phyloP scores from a whole-genome alignment of 176 grass and related monocot species.

The Rhynchospora pubera region DNA sequence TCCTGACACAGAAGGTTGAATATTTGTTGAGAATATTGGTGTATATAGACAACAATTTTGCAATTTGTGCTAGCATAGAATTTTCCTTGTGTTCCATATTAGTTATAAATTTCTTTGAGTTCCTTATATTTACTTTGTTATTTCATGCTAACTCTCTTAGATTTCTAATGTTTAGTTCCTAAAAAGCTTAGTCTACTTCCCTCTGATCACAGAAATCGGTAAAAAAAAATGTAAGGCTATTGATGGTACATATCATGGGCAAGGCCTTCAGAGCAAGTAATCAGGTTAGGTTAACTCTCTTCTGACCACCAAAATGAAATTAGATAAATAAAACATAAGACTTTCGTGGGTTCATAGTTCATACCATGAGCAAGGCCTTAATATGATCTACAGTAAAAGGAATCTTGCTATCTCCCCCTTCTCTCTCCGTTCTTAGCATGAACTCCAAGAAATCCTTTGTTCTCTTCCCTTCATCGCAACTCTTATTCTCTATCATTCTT shows the following conservation, averaged over 20 bases:
- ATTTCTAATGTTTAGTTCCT: not conserved
- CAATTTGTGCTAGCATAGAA: not conserved
- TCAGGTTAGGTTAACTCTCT: not conserved
- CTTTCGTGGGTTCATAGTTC: not conserved
- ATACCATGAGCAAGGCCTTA: conserved; percentile 36
- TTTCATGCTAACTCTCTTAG: not conserved
- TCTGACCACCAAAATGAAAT: conserved; percentile 15
- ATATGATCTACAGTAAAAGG: conserved; percentile 35
- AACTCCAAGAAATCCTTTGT: conserved; percentile 24
- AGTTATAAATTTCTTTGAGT: not conserved
- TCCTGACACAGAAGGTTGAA: conserved; percentile 21
- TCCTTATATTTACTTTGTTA: not conserved
- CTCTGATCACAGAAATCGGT: not conserved
- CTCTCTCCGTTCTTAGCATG: conserved; percentile 37
- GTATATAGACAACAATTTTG: not conserved
- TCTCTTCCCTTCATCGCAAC: not conserved
- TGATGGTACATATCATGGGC: conserved; percentile 20
- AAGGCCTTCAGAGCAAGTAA: too few species aligned
- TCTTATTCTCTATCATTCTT: conserved; percentile 19
- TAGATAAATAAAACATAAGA: not conserved
- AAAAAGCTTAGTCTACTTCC: not conserved
- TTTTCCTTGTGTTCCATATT: not conserved
- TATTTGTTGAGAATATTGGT: not conserved
- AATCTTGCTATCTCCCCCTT: conserved; percentile 16
- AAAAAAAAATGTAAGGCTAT: not conserved